Percentiles rank a stretch among this genome's conserved stretches.
phyloP scores from a whole-genome alignment of 176 grass and related monocot genomes.

The Rhipidocladum racemiflorum region DNA sequence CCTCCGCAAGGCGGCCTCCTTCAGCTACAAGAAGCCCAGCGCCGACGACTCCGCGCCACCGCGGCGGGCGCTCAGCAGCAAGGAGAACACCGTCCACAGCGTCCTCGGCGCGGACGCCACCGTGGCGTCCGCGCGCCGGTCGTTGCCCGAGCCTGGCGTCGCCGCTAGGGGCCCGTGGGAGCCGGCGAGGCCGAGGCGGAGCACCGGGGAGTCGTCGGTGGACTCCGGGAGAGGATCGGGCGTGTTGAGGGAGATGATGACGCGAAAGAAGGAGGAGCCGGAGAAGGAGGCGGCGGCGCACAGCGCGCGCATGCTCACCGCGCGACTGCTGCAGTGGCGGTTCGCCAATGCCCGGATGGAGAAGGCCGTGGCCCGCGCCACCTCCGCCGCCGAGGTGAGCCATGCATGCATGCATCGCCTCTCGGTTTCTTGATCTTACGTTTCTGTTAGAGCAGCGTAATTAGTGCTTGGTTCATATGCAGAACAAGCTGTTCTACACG shows the following conservation, averaged over 20 bases:
- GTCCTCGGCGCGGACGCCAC: neutral
- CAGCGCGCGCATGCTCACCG: constrained; percentile 43
- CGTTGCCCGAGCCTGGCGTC: constrained; percentile 15
- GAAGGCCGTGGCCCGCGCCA: constrained; percentile 39
- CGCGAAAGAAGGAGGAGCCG: constrained; percentile 45
- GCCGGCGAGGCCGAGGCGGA: constrained; percentile 29
- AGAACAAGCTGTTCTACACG: constrained; percentile 90
- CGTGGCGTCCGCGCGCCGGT: constrained; percentile 19
- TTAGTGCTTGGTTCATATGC: neutral
- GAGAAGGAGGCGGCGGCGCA: constrained; percentile 63
- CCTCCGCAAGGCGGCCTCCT: constrained; percentile 35
- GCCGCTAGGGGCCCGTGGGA: constrained; percentile 17
- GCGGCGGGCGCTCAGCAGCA: constrained; percentile 25
- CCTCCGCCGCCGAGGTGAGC: constrained; percentile 63
- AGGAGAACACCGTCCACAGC: constrained; percentile 23
- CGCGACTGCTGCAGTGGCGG: constrained; percentile 75
- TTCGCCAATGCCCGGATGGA: constrained; percentile 71
- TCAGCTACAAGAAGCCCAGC: constrained; percentile 38
- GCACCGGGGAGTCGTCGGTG: neutral
- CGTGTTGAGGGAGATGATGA: constrained; percentile 40
- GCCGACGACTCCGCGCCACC: neutral
- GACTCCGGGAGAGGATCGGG: constrained; percentile 10
- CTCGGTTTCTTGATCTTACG: neutral
- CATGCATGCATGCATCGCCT: neutral
- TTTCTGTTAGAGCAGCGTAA: neutral